These are phyloP conservation scores for Trichoderma asperellum DNA, from an alignment of 2,329 filamentous ascomycete species.

Conservation along the genomic window DNA sequence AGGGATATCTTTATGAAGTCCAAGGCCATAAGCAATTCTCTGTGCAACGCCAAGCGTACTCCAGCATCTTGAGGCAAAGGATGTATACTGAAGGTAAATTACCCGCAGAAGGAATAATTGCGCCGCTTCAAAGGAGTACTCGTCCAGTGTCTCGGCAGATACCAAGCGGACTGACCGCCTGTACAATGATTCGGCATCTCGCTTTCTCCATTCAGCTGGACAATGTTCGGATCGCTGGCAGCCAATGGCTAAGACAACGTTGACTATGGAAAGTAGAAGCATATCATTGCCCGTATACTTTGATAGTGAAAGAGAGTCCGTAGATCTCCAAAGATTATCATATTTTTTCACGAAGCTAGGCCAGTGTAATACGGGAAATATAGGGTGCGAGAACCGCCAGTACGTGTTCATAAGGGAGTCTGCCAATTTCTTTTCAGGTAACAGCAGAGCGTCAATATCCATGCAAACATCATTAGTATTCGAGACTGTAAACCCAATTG, in stretches of 20 bases:
- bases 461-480: conserved; percentile 4
- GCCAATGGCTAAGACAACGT: conserved; percentile 7
- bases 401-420: conserved; percentile 13
- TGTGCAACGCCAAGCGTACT: conserved; percentile 19
- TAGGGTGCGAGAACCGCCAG: background rate
- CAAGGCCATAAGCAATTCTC: conserved; percentile 15
- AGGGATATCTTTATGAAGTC: conserved; percentile 3
- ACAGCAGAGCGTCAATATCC: background rate
- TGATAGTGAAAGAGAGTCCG: background rate
- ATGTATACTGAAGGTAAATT: conserved; percentile 18
- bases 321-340: conserved; percentile 11
- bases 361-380: conserved; percentile 10
- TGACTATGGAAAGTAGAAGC: conserved; percentile 3
- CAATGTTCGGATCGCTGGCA: conserved; percentile 20
- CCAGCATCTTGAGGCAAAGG: conserved; percentile 24
- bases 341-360: conserved; percentile 13
- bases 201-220: conserved; percentile 12
- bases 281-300: conserved; percentile 13
- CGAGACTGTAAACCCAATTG: conserved; percentile 18
- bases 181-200: conserved; percentile 19
- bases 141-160: conserved; percentile 16
- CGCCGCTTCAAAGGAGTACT: conserved; percentile 2
- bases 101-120: conserved; percentile 6
- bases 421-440: conserved; percentile 15
- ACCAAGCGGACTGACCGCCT: conserved; percentile 16